A percentile compares a stretch with the other conserved stretches of the same genome.
phyloP scores from a whole-genome alignment of 495 filamentous ascomycete genomes.

The Podospora sp. region DNA sequence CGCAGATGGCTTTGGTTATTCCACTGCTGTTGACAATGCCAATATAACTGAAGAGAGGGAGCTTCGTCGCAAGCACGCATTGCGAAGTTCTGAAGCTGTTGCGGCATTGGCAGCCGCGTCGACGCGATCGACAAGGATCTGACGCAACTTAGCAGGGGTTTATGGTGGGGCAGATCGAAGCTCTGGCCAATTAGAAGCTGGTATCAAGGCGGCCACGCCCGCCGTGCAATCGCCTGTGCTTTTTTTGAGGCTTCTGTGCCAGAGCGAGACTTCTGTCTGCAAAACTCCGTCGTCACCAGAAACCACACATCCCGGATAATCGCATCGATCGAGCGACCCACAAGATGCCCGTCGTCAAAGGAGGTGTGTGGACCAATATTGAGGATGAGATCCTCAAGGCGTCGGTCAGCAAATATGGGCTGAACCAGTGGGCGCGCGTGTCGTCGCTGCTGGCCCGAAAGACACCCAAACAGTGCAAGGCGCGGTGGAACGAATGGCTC shows the following conservation, averaged over 20 bases:
- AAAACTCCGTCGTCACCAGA: background rate
- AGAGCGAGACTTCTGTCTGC: background rate
- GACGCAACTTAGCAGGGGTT: conserved; percentile 3
- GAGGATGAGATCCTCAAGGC: conserved; percentile 97
- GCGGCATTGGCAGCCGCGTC: conserved; percentile 2
- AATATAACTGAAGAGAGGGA: background rate
- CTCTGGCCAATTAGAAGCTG: background rate
- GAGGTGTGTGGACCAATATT: conserved; percentile 84
- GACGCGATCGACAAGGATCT: conserved; percentile 4
- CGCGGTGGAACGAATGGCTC: conserved; percentile 97
- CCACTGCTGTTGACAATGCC: background rate
- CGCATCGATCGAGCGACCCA: conserved; percentile 18
- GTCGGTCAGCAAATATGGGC: conserved; percentile 91
- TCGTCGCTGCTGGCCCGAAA: conserved; percentile 96
- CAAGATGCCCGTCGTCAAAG: conserved; percentile 95
- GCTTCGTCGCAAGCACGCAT: background rate
- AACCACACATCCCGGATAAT: background rate
- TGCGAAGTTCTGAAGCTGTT: background rate
- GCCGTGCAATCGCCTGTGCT: background rate
- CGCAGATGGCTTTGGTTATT: background rate
- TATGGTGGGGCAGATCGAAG: background rate
- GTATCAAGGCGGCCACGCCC: background rate
- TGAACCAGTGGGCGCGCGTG: conserved; percentile 99
- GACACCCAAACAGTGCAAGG: conserved; percentile 98
- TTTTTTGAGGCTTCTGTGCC: background rate